Base-by-base conservation (phyloP, 169 alveolate genomes). In the Cystoisospora suis region DNA sequence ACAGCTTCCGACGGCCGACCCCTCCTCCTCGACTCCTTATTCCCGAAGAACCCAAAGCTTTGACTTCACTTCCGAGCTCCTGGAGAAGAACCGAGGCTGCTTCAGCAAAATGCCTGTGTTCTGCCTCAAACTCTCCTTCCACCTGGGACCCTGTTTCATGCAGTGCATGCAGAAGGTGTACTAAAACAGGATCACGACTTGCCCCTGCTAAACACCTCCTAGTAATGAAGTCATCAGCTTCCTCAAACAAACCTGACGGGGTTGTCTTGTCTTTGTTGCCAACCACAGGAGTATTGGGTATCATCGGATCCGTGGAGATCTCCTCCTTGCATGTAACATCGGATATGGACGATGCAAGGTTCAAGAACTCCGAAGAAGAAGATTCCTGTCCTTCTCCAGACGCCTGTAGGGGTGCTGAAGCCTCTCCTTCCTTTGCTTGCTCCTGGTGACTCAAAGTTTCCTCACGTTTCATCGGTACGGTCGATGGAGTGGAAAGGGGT, bases 131-230 rank as follows among this genome's bases (percentile, higher is more conserved):
- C 45, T 72, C 56, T 34, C 32, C 47, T 38, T 72, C 83, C 42
- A 72, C 83, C 58, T 27, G 58, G 38, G 36, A 29, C 1, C 83
- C 83, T 38, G 46, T 9, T 34, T 72, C 47, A 9, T 72, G 58
- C 56, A 72, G 83, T 34, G 83, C 83, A 27, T 38, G 83, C 29
- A 72, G 83, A 9, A 72, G 83, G 17, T 36, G 83, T 4, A 23
- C n/a, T 15, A 65, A 12, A 36, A 32, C 45, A 12, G 77, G 77
- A 3, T 29, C 15, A 29, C 29, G 40, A 27, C 3, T 34, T 4
- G 5, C 15, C 72, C 15, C 72, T 9, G 5, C 15, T 29, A 29
- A 36, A 3, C 40, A 29, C 3, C 29, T 34, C 72, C 72, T 9
- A 3, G 23, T 9, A n/a, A n/a, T n/a, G n/a, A n/a, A n/a, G n/a